Percentiles rank a stretch among this genome's conserved stretches.
These are phyloP conservation scores for Takakia lepidozioides DNA, from an alignment of 225 moss, liverwort and hornwort species.

Conservation along the genomic window DNA sequence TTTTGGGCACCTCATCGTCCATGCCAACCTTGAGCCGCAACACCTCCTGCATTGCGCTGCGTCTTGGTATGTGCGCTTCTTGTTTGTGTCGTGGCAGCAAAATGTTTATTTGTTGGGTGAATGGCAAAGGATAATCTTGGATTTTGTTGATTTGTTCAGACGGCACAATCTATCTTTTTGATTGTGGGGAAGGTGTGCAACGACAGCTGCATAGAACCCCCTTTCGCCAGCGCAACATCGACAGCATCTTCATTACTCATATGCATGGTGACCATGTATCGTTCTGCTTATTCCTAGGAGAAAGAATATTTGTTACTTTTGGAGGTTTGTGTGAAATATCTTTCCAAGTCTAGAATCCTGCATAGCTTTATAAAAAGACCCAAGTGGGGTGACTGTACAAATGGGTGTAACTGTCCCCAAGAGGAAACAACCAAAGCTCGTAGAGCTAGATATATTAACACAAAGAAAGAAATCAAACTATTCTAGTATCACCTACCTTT, in stretches of 20 bases:
- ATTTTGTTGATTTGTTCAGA: conserved; percentile 45
- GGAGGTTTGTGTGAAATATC: no score
- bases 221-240: conserved; percentile 73
- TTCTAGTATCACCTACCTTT: no score
- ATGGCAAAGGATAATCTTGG: no score
- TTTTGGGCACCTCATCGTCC: conserved; percentile 84
- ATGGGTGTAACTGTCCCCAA: no score
- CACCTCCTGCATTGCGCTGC: conserved; percentile 78
- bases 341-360: no score
- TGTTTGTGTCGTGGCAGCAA: neutral
- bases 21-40: conserved; percentile 83
- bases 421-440: no score
- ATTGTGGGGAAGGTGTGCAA: conserved; percentile 95
- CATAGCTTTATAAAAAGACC: no score
- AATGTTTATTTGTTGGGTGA: conserved; percentile 1
- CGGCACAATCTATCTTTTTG: conserved; percentile 83
- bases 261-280: conserved; percentile 99
- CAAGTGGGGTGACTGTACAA: no score
- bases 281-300: no score
- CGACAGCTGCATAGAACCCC: conserved; percentile 78
- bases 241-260: conserved; percentile 89
- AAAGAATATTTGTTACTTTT: no score
- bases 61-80: conserved; percentile 43
- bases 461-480: no score
- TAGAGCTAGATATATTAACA: no score